A percentile compares a stretch with the other conserved stretches of the same genome.
Conservation (phyloP, 331 rosid genomes). For the Pyracantha coccinea region DNA sequence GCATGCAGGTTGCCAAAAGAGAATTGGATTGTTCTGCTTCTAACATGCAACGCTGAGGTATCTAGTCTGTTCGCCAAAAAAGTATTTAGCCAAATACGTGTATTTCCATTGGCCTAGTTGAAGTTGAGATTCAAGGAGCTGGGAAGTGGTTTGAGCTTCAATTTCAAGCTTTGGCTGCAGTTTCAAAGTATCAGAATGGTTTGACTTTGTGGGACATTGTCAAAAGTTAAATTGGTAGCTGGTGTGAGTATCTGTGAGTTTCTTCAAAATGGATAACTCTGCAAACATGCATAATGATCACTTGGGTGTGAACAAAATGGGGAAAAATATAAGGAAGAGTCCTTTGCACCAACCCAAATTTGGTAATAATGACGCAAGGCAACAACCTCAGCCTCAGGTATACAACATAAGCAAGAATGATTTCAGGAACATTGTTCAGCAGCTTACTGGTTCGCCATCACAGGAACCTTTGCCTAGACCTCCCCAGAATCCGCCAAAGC, state of each 20-base stretch:
- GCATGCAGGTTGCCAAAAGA: not conserved
- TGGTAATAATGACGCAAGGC: conserved; percentile 51
- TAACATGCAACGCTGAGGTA: not conserved
- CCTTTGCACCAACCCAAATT: conserved; percentile 86
- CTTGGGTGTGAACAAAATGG: conserved; percentile 87
- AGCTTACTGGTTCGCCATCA: conserved; percentile 93
- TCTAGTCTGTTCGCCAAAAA: too few relatives aligned
- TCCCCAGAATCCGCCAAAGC: conserved; percentile 64
- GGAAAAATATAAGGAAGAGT: conserved; percentile 87
- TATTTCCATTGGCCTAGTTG: conserved; percentile 7
- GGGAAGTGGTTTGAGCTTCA: conserved; percentile 12
- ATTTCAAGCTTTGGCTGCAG: not conserved
- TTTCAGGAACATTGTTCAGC: conserved; percentile 86
- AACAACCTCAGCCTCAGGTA: conserved; percentile 93
- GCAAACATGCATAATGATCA: conserved; percentile 54
- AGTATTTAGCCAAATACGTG: conserved; percentile 5
- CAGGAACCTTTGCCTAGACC: conserved; percentile 72
- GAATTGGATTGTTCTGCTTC: not conserved
- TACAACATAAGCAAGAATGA: conserved; percentile 96
- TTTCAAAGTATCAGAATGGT: conserved; percentile 6
- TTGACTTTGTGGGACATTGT: conserved; percentile 18
- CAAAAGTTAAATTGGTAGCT: conserved; percentile 11
- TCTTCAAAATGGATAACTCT: conserved; percentile 61
- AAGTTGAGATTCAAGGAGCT: conserved; percentile 8
- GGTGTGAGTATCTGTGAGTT: conserved; percentile 5